Conservation (phyloP, 495 filamentous ascomycete genomes). For the Hypoxylon trugodes region DNA sequence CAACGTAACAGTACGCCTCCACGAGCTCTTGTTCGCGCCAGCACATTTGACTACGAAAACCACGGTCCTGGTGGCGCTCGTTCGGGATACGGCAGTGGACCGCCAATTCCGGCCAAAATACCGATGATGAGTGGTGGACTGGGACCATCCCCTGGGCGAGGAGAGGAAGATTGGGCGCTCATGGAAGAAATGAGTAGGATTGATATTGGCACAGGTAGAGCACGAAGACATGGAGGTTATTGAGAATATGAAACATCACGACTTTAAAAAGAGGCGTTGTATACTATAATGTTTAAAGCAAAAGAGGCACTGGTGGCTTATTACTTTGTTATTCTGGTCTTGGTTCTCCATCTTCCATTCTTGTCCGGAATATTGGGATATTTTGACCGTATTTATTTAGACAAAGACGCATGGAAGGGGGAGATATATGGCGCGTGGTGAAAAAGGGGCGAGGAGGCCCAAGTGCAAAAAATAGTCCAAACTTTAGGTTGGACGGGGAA, state of each 20-base stretch:
- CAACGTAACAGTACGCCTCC: constrained; percentile 52
- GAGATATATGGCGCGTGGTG: background rate
- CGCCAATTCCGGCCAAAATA: constrained; percentile 80
- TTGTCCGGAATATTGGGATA: constrained; percentile 4
- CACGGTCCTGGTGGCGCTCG: constrained; percentile 41
- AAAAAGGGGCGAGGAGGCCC: constrained; percentile 7
- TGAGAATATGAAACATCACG: constrained; percentile 33
- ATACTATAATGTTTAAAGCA: constrained; percentile 26
- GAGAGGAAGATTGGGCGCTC: constrained; percentile 66
- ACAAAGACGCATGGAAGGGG: constrained; percentile 11
- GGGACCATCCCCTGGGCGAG: constrained; percentile 41
- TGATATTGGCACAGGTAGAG: constrained; percentile 74
- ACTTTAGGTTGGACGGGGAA: constrained; percentile 16
- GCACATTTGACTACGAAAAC: constrained; percentile 59
- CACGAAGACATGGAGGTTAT: constrained; percentile 45
- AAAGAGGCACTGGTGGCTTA: background rate
- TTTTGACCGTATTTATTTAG: constrained; percentile 12
- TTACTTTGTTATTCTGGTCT: constrained; percentile 7
- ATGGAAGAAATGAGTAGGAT: constrained; percentile 84
- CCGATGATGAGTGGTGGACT: constrained; percentile 62
- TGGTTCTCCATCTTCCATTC: constrained; percentile 8
- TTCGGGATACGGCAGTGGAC: constrained; percentile 48
- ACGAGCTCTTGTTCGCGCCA: constrained; percentile 49
- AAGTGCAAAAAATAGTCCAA: constrained; percentile 14
- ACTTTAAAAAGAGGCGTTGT: constrained; percentile 32